Evolutionary conservation across 345 rosid genomes (phyloP).

Genomic region (Excoecaria cochinchinensis): DNA sequence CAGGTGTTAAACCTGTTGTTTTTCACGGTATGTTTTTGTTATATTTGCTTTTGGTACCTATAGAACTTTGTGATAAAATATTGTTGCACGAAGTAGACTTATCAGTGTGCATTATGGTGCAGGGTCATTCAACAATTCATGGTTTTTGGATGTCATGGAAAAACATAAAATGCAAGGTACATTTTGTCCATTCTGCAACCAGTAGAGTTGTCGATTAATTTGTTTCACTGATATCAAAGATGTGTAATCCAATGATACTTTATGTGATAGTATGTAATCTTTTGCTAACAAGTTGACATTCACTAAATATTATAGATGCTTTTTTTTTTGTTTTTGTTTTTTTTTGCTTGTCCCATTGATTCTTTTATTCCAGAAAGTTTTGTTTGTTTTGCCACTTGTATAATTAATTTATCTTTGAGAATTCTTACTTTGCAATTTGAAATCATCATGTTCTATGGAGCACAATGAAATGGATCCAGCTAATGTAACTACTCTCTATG

Average conservation of each 20-base stretch:
- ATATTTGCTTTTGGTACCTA: slow-evolving; percentile 5
- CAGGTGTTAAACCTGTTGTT: slow-evolving; percentile 83
- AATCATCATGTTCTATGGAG: background rate
- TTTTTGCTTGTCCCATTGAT: background rate
- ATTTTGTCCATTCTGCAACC: background rate
- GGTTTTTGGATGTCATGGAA: slow-evolving; percentile 68
- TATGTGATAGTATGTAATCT: background rate
- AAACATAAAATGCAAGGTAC: slow-evolving; percentile 79
- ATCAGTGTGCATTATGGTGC: slow-evolving; percentile 32
- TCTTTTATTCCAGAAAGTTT: background rate
- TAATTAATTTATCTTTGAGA: background rate
- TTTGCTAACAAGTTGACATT: background rate
- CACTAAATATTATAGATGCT: background rate
- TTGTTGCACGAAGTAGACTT: slow-evolving; percentile 18
- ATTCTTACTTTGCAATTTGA: background rate
- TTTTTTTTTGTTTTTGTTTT: background rate
- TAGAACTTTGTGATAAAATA: slow-evolving; percentile 8
- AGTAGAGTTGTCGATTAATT: slow-evolving; percentile 6
- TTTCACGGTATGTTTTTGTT: slow-evolving; percentile 56
- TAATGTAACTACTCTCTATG: background rate
- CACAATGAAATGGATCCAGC: slow-evolving; percentile 1
- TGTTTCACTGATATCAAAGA: background rate
- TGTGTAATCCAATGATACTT: background rate
- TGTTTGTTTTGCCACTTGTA: background rate
- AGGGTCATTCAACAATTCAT: slow-evolving; percentile 72